Evolutionary conservation across 495 filamentous ascomycete species (phyloP), one percentile per base, ranked within the genome.

Genomic region (Penicillium goetzii): DNA sequence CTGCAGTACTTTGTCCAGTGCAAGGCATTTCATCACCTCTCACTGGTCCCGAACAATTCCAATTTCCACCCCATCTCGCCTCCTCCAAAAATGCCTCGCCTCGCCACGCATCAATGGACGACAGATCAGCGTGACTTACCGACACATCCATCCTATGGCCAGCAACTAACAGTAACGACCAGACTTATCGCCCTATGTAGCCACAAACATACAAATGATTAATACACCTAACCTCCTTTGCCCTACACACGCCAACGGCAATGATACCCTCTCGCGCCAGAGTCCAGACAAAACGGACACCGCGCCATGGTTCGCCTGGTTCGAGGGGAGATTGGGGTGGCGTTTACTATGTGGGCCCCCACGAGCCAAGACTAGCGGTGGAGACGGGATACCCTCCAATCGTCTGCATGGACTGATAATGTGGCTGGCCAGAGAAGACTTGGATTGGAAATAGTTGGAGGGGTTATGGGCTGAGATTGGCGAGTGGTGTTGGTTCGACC

Each of bases 281-380:
- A n/a, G n/a, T n/a, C n/a, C n/a, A n/a, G n/a, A 15, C 7, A 12
- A 12, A 51, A n/a, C 47, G n/a, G n/a, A n/a, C n/a, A n/a, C 47
- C 23, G 47, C 25, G 25, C 47, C 47, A 30, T 51, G 47, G 47
- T 51, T 51, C 47, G 47, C 4, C 47, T 8, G 15, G 47, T 51
- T 26, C 26, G 25, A 51, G 25, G 47, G 23, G 47, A 51, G 47
- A 51, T 51, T 51, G 25, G 25, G 47, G 47, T 51, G 47, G 47
- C 23, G 47, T 28, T 28, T 15, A 30, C 23, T 30, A 30, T 25
- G 47, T 51, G 47, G 47, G 25, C 47, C 47, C 47, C 11, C 47
- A 50, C 47, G 14, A 50, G 25, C 43, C 45, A 51, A 51, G 25
- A 51, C 25, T 17, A 15, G 47, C 47, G 23, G 25, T 28, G 47